phyloP scores from a whole-genome alignment of 371 early-diverging fungal genomes.

The Actinomucor elegans region DNA sequence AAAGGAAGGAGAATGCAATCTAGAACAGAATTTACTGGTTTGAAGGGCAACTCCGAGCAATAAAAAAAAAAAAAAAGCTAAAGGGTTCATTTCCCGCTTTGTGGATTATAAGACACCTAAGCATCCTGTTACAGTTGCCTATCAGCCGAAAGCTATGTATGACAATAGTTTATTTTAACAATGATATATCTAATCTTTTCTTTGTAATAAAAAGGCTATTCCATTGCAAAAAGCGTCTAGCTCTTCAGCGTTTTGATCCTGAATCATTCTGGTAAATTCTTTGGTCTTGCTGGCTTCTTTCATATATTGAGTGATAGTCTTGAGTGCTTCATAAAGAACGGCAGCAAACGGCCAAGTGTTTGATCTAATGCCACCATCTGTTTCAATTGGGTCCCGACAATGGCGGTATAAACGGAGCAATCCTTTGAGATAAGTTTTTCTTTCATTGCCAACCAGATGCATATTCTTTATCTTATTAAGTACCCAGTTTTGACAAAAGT shows the following conservation, averaged over 20 bases:
- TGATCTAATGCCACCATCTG: conserved; percentile 23
- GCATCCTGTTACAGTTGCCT: too few species aligned
- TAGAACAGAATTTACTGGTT: too few species aligned
- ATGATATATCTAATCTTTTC: conserved; percentile 4
- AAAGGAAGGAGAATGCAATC: too few species aligned
- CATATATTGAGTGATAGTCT: conserved; percentile 8
- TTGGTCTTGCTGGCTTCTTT: conserved; percentile 7
- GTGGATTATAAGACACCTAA: too few species aligned
- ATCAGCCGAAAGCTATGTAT: too few species aligned
- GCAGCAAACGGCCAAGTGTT: conserved; percentile 31
- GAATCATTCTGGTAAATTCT: conserved; percentile 21
- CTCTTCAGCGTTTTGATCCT: conserved; percentile 20
- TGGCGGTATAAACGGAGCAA: conserved; percentile 22
- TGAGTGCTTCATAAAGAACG: conserved; percentile 11
- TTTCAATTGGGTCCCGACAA: conserved; percentile 23
- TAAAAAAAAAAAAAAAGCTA: conserved; percentile 6
- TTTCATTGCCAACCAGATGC: not conserved
- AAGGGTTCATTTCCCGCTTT: too few species aligned
- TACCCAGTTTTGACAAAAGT: conserved; percentile 31
- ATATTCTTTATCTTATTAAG: conserved; percentile 3
- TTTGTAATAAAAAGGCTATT: conserved; percentile 14
- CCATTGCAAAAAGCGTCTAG: conserved; percentile 29
- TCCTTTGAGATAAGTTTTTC: conserved; percentile 15
- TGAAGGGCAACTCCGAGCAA: too few species aligned
- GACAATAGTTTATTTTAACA: too few species aligned